Evolutionary conservation across 768 basidiomycete genomes (phyloP), one percentile per base, ranked within the genome.

Genomic region (Rhizopogon sp.): DNA sequence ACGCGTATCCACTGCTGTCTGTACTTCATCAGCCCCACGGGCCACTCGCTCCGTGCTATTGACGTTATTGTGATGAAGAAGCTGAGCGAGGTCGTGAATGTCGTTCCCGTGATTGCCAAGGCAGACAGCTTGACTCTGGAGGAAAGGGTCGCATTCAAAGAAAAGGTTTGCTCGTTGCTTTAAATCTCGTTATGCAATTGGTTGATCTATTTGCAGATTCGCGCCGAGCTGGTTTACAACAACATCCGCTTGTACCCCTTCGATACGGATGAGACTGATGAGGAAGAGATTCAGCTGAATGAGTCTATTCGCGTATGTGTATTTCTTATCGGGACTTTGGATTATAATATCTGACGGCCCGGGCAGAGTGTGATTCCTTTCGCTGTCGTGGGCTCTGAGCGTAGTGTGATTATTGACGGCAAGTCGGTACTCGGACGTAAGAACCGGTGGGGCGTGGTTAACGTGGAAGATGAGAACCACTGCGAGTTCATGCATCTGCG

Each of bases 11-110:
- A 99, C 79, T 98, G 95, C 79, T 91, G 88, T 70, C 72, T 99
- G 52, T 98, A 93, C 83, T 99, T 98, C 76, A 94, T 99, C 79
- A 95, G 89, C 73, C 97, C 96, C 20, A 97, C 95, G n/a, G 96
- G 96, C 20, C 96, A 99, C 74, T 86, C 90, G 4, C 83, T 99
- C 54, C 92, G 95, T 57, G 87, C 97, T 31, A 94, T 99, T 65
- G 96, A 99, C 64, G 88, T 98, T 44, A 94, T 94, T 66, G 97
- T 99, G 60, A 93, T 99, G 87, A 97, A 98, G 80, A 98, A 98
- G 78, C 79, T 99, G 58, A 90, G 90, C 70, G 97, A 98, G 70
- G 96, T 98, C 42, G 97, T 98, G 71, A 99, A 99, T 64, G 96
- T 99, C 51, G 95, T 99, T 7, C 96, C 96, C n/a, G 90, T 99